phyloP scores from a whole-genome alignment of 2,329 filamentous ascomycete genomes.

The Fusarium drepaniforme region DNA sequence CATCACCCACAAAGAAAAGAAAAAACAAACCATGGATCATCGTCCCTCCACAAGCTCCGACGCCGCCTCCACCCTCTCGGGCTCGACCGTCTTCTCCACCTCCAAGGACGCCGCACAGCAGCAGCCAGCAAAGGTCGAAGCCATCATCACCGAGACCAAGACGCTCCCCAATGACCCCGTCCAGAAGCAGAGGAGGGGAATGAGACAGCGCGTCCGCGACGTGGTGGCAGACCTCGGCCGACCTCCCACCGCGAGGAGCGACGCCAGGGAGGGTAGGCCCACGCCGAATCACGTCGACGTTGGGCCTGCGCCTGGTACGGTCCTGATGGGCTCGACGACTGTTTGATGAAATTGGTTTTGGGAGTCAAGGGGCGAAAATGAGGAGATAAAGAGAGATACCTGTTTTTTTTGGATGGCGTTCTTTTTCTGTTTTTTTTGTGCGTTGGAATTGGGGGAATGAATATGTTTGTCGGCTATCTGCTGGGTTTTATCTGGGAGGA shows the following conservation, averaged over 20 bases:
- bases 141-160: not conserved
- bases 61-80: conserved; percentile 48
- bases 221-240: conserved; percentile 49
- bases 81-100: conserved; percentile 46
- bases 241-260: conserved; percentile 48
- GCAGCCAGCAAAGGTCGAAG: conserved; percentile 20
- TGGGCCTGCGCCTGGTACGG: conserved; percentile 41
- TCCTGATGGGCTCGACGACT: conserved; percentile 38
- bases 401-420: not conserved
- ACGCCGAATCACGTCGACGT: conserved; percentile 46
- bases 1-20: not conserved
- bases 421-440: not conserved
- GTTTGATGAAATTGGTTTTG: conserved; percentile 8
- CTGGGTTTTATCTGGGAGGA: not conserved
- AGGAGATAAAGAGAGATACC: not conserved
- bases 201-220: conserved; percentile 50
- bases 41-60: conserved; percentile 45
- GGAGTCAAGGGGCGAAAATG: not conserved
- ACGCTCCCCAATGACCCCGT: not conserved
- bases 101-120: conserved; percentile 42
- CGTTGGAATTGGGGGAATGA: not conserved
- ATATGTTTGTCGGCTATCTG: not conserved
- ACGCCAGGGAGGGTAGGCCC: conserved; percentile 47
- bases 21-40: conserved; percentile 34
- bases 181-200: conserved; percentile 38